Conservation (phyloP, 129 eudicot species). For the Lonicera japonica region DNA sequence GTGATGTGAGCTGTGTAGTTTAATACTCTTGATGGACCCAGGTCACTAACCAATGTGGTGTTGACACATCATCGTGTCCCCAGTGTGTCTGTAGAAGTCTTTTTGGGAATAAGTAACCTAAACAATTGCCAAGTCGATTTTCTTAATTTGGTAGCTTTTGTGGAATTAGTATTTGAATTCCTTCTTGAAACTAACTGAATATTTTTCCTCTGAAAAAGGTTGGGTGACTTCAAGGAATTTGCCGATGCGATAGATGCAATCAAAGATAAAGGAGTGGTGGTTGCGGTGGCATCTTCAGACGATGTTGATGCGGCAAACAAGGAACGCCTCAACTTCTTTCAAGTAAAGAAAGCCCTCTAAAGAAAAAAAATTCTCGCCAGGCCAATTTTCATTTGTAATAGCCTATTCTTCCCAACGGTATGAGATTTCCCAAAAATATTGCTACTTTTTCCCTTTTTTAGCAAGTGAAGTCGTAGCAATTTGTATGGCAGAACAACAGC, state of each 20-base stretch:
- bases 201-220: constrained; percentile 25
- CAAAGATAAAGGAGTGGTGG: constrained; percentile 82
- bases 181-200: background rate
- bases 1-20: too few species aligned
- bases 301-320: constrained; percentile 93
- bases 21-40: too few species aligned
- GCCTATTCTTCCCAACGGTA: background rate
- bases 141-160: too few species aligned
- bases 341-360: constrained; percentile 75
- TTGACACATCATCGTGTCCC: too few species aligned
- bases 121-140: too few species aligned
- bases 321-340: constrained; percentile 50
- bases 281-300: constrained; percentile 93
- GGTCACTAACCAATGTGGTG: too few species aligned
- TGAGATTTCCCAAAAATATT: constrained; percentile 4
- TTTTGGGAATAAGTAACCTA: too few species aligned
- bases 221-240: constrained; percentile 86
- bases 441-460: background rate
- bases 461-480: background rate
- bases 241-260: constrained; percentile 68
- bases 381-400: background rate
- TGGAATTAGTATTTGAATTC: background rate
- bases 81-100: too few species aligned
- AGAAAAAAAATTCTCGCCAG: background rate
- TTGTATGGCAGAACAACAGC: background rate